phyloP scores from a whole-genome alignment of 305 asterid species.

The Striga hermonthica region DNA sequence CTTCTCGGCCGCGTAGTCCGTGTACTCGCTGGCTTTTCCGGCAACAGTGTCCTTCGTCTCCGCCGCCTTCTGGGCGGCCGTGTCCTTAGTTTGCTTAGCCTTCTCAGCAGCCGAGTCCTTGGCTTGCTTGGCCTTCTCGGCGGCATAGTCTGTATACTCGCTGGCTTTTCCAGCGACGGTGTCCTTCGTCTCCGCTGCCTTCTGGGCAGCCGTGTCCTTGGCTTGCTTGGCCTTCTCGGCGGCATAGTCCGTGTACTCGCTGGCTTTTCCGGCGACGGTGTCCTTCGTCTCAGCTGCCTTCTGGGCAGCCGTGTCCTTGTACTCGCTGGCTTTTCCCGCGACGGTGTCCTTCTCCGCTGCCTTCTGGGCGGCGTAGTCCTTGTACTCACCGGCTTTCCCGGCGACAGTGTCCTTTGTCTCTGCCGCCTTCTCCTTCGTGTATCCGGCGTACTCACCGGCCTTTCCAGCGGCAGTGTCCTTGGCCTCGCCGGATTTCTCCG shows the following conservation, averaged over 20 bases:
- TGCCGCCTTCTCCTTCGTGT: conserved; percentile 8
- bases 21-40: neutral
- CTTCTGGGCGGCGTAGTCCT: conserved; percentile 28
- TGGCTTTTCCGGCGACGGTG: neutral
- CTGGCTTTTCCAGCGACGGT: conserved; percentile 25
- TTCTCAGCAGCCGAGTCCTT: conserved; percentile 37
- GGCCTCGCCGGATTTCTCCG: conserved; percentile 27
- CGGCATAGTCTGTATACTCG: conserved; percentile 26
- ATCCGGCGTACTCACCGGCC: conserved; percentile 25
- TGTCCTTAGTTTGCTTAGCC: conserved; percentile 27
- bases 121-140: conserved; percentile 34
- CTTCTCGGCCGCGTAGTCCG: conserved; percentile 30
- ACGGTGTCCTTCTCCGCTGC: conserved; percentile 8
- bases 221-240: conserved; percentile 30
- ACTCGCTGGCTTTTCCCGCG: conserved; percentile 17
- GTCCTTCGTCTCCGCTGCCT: conserved; percentile 29
- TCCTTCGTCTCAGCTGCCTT: conserved; percentile 30
- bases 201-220: conserved; percentile 6
- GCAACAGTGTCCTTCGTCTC: conserved; percentile 26
- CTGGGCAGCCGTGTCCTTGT: conserved; percentile 27
- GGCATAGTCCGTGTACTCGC: conserved; percentile 16
- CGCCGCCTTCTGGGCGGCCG: conserved; percentile 23
- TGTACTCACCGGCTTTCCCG: conserved; percentile 34
- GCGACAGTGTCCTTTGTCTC: conserved; percentile 36
- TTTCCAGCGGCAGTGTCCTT: conserved; percentile 30